Base-by-base conservation (phyloP, 106 monocot genomes). In the Dactylorhiza incarnata region DNA sequence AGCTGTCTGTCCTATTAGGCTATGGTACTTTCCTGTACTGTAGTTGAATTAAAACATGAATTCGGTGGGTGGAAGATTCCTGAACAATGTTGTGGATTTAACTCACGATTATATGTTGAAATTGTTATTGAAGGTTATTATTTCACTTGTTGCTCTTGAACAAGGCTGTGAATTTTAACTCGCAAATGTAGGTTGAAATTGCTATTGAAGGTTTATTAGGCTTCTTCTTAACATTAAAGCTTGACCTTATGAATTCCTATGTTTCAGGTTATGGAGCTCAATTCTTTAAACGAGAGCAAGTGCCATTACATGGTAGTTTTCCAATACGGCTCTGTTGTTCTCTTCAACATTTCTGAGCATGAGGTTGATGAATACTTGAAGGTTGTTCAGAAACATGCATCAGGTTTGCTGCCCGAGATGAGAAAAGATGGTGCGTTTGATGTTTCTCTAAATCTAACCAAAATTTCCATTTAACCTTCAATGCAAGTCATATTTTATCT, bases 281-380 rank as follows among this genome's bases (percentile, higher is more conserved):
- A 72, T 74, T 84, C 83, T 72, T 74, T 74, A 52, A 85, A 88
- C 68, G 97, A 99, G 83, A 88, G 85, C 59, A 77, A 80, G 59
- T 91, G 86, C 83, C 94, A 89, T 59, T 94, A 88, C 68, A 99
- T 99, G 97, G 91, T 99, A 51, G 94, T 99, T 44, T 99, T 99
- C 22, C 94, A 99, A 48, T 99, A 99, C 83, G 94, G 97, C 72
- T 99, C 97, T 16, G 79, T 99, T 74, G 94, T 99, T 37, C 76
- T 99, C 15, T 99, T 99, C 74, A 99, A 99, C 85, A 89, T 99
- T 77, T 85, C 91, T 74, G 94, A 94, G 81, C 88, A 87, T 48
- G 94, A 99, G 51, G 94, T 87, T 75, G 91, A 94, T 88, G 89
- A 87, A 48, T 99, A 99, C 75, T 79, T 99, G 75, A 99, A 93